phyloP scores from a whole-genome alignment of 345 rosid species.

The Clarkia xantiana region DNA sequence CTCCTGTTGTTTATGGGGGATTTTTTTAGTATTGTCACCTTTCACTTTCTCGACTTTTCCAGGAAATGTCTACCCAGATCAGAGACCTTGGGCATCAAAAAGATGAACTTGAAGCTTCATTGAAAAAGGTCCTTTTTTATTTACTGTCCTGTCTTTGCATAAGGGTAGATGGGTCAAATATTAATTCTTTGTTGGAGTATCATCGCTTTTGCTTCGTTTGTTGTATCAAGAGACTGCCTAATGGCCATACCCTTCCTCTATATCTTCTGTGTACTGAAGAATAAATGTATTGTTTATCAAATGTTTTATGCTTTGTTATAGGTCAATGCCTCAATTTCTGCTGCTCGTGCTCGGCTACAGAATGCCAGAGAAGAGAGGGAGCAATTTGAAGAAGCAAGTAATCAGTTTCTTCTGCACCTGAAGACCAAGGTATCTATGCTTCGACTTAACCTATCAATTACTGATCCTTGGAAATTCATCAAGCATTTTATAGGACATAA shows the following conservation, averaged over 20 bases:
- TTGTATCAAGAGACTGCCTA: background rate
- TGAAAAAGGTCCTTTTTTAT: constrained; percentile 31
- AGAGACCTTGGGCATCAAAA: constrained; percentile 49
- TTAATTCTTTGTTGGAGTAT: background rate
- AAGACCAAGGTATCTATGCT: constrained; percentile 46
- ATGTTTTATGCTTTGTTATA: constrained; percentile 14
- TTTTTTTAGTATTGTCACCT: no score
- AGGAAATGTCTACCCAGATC: constrained; percentile 57
- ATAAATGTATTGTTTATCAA: no score
- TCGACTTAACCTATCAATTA: background rate
- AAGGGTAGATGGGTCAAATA: background rate
- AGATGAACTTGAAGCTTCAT: constrained; percentile 65
- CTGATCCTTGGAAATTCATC: no score
- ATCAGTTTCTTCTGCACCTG: constrained; percentile 59
- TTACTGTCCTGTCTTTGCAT: no score
- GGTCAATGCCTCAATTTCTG: constrained; percentile 48
- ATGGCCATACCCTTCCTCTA: no score
- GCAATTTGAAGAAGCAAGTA: constrained; percentile 83
- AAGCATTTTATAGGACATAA: constrained; percentile 3
- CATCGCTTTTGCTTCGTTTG: background rate
- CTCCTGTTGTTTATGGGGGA: no score
- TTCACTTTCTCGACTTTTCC: constrained; percentile 9
- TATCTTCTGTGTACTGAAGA: no score
- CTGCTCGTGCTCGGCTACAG: constrained; percentile 48
- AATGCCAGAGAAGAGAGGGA: constrained; percentile 86